phyloP scores from a whole-genome alignment of 1,284 basidiomycete genomes.

The Trametes polyzona region DNA sequence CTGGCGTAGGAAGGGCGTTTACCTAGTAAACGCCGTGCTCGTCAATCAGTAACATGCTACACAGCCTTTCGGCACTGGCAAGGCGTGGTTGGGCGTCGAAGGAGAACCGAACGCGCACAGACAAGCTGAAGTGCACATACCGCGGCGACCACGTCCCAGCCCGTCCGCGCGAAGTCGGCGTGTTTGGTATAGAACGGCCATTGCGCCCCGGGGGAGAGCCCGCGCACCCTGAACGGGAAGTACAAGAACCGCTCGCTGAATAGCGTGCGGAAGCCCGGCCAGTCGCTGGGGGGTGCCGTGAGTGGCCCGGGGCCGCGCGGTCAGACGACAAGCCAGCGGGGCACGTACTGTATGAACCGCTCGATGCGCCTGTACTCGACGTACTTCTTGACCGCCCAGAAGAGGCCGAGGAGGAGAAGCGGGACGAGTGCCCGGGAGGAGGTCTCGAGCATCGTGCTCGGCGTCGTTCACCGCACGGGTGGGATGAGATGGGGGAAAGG shows the following conservation, averaged over 20 bases:
- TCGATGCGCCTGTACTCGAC: background rate
- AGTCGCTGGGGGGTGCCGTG: constrained; percentile 15
- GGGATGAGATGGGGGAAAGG: too few relatives aligned
- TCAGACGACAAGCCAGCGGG: background rate
- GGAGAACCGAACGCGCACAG: too few relatives aligned
- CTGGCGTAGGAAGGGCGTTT: constrained; percentile 5
- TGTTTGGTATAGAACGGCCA: constrained; percentile 22
- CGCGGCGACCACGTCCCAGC: constrained; percentile 26
- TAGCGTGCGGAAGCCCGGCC: constrained; percentile 27
- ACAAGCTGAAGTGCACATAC: constrained; percentile 9
- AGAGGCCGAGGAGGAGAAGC: background rate
- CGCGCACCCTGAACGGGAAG: constrained; percentile 22
- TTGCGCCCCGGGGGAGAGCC: constrained; percentile 21
- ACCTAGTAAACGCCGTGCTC: constrained; percentile 5
- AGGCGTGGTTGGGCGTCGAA: too few relatives aligned
- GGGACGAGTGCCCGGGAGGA: background rate
- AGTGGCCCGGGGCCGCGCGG: too few relatives aligned
- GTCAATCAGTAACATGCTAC: background rate
- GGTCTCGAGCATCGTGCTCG: background rate
- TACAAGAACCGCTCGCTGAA: constrained; percentile 17
- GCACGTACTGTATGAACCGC: background rate
- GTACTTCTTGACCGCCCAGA: background rate
- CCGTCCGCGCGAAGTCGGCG: constrained; percentile 21
- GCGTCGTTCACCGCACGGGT: background rate
- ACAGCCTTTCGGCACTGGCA: background rate